Evolutionary conservation across 2,329 filamentous ascomycete genomes (phyloP), one percentile per base, ranked within the genome.

Genomic region (Cadophora sp.): DNA sequence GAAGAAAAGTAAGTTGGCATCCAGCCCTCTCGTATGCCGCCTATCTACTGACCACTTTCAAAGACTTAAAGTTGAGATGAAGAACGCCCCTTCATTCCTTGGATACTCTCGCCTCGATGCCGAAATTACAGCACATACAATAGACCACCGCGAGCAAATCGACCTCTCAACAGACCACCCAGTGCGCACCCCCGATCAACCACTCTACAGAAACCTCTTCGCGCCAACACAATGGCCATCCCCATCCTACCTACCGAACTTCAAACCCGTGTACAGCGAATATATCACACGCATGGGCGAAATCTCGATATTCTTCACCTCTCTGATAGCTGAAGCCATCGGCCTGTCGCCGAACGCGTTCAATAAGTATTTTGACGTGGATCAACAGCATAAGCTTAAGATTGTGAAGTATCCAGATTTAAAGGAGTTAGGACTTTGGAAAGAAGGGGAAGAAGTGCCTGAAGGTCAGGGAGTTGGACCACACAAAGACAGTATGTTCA

Each of bases 401-500:
- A 90, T 97, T 68, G 90, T 97, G 69, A 93, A 92, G 81, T 97
- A 96, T 77, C 93, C 93, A 0, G 93, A 96, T 77, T 79, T 87
- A 14, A 79, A 81, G n/a, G 85, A 88, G 77, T 80, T 92, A 1
- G 86, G 85, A 0, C 78, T 84, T 2, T 78, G 72, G 24, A 78
- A 76, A 2, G 81, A 78, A 40, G 69, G 66, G 9, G 67, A 71
- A 48, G 77, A 67, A 3, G 72, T 73, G 29, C 77, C 75, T 26
- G 78, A 84, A 71, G 83, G 84, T 67, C 88, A 90, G 73, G 88
- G 82, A 73, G 91, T 94, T 0, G 92, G 92, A 0, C 92, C 92
- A 40, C 92, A 95, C 82, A 95, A 95, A 79, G 92, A 95, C 79
- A 91, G 88, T 74, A 95, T 96, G 92, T 83, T 96, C 69, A 91